A percentile compares a stretch with the other conserved stretches of the same genome.
Evolutionary conservation across 768 basidiomycete genomes (phyloP).

Genomic region (Russula earlei): DNA sequence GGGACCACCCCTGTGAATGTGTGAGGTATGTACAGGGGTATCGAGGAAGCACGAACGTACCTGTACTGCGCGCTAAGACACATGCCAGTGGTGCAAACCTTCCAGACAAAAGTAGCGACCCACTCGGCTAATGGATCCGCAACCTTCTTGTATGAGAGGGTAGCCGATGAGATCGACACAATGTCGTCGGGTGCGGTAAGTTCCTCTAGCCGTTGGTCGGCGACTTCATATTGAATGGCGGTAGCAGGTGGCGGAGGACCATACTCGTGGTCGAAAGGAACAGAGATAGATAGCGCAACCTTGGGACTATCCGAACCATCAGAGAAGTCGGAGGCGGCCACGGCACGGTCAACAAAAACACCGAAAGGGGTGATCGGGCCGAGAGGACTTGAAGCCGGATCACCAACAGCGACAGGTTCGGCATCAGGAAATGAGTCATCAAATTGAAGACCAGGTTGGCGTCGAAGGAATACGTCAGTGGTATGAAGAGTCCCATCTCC

Average conservation of each 20-base stretch:
- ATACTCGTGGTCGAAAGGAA: constrained; percentile 10
- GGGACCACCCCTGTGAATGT: constrained; percentile 6
- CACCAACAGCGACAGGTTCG: constrained; percentile 35
- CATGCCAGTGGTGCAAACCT: constrained; percentile 65
- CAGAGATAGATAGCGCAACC: constrained; percentile 1
- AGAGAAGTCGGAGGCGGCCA: constrained; percentile 32
- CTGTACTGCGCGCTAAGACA: constrained; percentile 46
- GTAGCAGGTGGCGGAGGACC: too few relatives aligned
- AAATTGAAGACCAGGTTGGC: constrained; percentile 16
- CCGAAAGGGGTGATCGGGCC: constrained; percentile 71
- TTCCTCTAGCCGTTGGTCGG: constrained; percentile 26
- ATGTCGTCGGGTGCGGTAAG: constrained; percentile 37
- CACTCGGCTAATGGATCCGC: constrained; percentile 72
- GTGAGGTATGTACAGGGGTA: not conserved
- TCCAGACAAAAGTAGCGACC: constrained; percentile 75
- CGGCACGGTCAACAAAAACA: constrained; percentile 64
- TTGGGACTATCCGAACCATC: not conserved
- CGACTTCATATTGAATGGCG: constrained; percentile 23
- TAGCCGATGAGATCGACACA: constrained; percentile 41
- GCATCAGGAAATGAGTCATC: constrained; percentile 31
- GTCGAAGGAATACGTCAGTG: not conserved
- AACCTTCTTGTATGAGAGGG: constrained; percentile 55
- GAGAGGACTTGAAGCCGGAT: constrained; percentile 55
- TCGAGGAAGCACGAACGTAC: constrained; percentile 34
- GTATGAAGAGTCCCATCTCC: not conserved